Percentiles rank a stretch among this genome's conserved stretches.
Evolutionary conservation across 1,284 basidiomycete species (phyloP).

Genomic region (Microbotryum violaceum): DNA sequence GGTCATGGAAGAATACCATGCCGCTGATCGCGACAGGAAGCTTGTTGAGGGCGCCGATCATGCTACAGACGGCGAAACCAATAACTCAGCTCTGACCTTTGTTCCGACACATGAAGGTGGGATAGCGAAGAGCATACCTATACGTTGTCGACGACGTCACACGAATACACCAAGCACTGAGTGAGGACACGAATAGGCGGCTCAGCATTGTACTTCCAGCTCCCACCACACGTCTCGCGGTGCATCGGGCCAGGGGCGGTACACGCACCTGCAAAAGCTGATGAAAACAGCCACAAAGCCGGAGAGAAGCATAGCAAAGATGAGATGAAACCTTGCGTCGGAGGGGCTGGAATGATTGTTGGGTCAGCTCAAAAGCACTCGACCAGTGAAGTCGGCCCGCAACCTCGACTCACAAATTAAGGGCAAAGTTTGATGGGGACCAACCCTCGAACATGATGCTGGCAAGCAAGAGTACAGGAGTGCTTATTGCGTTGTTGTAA

Average conservation of each 20-base stretch:
- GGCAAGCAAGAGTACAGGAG: not conserved
- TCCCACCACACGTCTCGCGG: too few relatives aligned
- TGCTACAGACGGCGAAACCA: constrained; percentile 48
- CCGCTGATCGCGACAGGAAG: constrained; percentile 91
- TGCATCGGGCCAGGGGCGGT: too few relatives aligned
- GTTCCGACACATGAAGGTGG: not conserved
- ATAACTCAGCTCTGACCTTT: not conserved
- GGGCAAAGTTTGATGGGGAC: not conserved
- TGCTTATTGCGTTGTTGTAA: constrained; percentile 5
- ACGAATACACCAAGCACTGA: constrained; percentile 4
- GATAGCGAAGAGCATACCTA: not conserved
- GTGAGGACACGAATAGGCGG: too few relatives aligned
- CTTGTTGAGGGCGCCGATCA: constrained; percentile 98
- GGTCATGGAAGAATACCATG: constrained; percentile 71
- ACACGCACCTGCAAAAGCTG: not conserved
- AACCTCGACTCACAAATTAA: not conserved
- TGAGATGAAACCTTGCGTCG: not conserved
- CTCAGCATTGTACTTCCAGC: too few relatives aligned
- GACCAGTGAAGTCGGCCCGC: not conserved
- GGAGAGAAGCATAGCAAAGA: not conserved
- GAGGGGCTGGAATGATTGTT: not conserved
- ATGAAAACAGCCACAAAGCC: constrained; percentile 2
- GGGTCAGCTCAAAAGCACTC: not conserved
- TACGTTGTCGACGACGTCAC: constrained; percentile 6
- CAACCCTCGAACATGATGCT: constrained; percentile 3